Percentiles rank a stretch among this genome's conserved stretches.
Conservation (phyloP, 495 filamentous ascomycete genomes). For the Neurospora sp. region DNA sequence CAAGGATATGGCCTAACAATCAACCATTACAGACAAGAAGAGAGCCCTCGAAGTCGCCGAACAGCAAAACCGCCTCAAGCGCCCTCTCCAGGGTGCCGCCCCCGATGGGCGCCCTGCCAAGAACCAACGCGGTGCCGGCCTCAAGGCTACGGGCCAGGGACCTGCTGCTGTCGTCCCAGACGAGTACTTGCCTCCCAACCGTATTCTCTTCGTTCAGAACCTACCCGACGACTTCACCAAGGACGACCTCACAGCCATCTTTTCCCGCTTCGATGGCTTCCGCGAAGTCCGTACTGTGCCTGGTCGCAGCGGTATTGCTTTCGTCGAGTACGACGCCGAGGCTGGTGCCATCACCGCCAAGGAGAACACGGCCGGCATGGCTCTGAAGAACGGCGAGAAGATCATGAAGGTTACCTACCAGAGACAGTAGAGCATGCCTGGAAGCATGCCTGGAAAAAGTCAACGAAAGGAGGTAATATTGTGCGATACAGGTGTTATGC, state of each 20-base stretch:
- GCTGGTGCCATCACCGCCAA: conserved; percentile 86
- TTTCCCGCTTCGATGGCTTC: conserved; percentile 88
- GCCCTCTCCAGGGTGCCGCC: conserved; percentile 47
- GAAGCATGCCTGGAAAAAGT: not conserved
- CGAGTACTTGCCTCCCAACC: conserved; percentile 96
- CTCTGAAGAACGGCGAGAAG: conserved; percentile 58
- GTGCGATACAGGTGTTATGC: not conserved
- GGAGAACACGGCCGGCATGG: conserved; percentile 87
- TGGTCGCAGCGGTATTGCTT: conserved; percentile 80
- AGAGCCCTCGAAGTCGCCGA: conserved; percentile 79
- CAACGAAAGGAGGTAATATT: not conserved
- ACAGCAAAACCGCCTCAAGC: conserved; percentile 73
- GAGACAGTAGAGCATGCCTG: conserved; percentile 49
- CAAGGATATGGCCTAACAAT: not conserved
- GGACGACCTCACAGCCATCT: conserved; percentile 69
- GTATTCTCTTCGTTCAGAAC: conserved; percentile 92
- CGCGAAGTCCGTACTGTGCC: conserved; percentile 85
- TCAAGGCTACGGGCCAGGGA: conserved; percentile 67
- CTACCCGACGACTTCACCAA: conserved; percentile 78
- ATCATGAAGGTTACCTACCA: conserved; percentile 81
- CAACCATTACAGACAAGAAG: conserved; percentile 59
- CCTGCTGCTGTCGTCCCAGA: conserved; percentile 75
- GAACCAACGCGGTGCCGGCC: conserved; percentile 62
- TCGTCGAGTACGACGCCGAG: conserved; percentile 92
- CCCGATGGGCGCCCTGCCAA: conserved; percentile 58